A percentile compares a stretch with the other conserved stretches of the same genome.
Evolutionary conservation across 2,329 filamentous ascomycete species (phyloP).

Genomic region (Sporothrix sp.): DNA sequence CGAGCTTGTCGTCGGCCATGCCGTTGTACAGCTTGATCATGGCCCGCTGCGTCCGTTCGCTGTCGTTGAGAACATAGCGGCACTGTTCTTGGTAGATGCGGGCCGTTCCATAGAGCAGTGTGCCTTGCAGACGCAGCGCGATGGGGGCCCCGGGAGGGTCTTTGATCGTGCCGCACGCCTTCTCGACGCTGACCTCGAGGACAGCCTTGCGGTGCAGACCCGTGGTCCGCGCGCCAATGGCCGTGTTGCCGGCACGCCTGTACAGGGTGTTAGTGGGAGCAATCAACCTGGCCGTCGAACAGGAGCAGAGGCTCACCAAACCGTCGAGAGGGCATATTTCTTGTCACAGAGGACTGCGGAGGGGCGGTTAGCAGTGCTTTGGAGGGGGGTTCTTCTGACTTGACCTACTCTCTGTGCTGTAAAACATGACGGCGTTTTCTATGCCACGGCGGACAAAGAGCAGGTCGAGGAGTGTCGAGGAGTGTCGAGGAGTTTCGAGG

Average conservation of each 20-base stretch:
- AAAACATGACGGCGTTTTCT: slow-evolving; percentile 33
- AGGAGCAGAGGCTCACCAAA: slow-evolving; percentile 56
- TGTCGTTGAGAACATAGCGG: slow-evolving; percentile 72
- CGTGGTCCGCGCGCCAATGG: slow-evolving; percentile 58
- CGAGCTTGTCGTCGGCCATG: slow-evolving; percentile 52
- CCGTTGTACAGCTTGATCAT: slow-evolving; percentile 64
- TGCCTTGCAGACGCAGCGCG: slow-evolving; percentile 81
- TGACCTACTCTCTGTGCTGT: slow-evolving; percentile 82
- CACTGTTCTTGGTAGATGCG: slow-evolving; percentile 83
- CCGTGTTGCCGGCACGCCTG: slow-evolving; percentile 88
- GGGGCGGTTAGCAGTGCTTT: slow-evolving; percentile 18
- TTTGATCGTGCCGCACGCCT: slow-evolving; percentile 82
- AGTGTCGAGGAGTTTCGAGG: no score
- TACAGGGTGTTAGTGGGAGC: background rate
- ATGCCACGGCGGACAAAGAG: no score
- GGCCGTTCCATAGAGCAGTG: slow-evolving; percentile 74
- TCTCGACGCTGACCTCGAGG: slow-evolving; percentile 73
- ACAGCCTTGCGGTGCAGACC: slow-evolving; percentile 80
- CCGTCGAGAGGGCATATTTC: slow-evolving; percentile 86
- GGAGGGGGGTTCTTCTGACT: no score
- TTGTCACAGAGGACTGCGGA: slow-evolving; percentile 65
- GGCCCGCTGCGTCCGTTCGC: slow-evolving; percentile 47
- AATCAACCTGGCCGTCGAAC: no score
- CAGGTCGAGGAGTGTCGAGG: no score
- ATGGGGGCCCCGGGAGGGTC: slow-evolving; percentile 70